A percentile compares a stretch with the other conserved stretches of the same genome.
These are phyloP conservation scores for Fusarium tupiense DNA, from an alignment of 2,329 filamentous ascomycete species.

Conservation along the genomic window DNA sequence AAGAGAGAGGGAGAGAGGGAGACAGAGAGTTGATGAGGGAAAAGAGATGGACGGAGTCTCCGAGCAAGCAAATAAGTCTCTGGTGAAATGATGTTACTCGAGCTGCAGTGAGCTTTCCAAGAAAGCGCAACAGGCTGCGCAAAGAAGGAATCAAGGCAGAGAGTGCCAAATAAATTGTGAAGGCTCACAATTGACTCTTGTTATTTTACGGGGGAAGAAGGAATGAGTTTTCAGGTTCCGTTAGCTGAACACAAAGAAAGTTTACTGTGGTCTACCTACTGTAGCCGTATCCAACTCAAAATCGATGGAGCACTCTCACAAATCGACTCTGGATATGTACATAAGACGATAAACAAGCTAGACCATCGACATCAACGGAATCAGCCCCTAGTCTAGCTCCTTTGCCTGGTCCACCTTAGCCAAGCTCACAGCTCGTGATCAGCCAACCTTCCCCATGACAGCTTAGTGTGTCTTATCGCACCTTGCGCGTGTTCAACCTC, in stretches of 20 bases:
- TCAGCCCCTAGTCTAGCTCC: slow-evolving; percentile 12
- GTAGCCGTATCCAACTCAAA: slow-evolving; percentile 4
- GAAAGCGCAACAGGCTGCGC: neutral
- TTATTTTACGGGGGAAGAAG: neutral
- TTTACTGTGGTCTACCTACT: neutral
- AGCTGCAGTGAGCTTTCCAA: slow-evolving; percentile 28
- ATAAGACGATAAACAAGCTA: slow-evolving; percentile 24
- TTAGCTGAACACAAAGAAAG: slow-evolving; percentile 6
- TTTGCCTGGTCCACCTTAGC: slow-evolving; percentile 29
- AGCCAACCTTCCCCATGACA: slow-evolving; percentile 19
- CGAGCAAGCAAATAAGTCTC: neutral
- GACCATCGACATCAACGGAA: slow-evolving; percentile 15
- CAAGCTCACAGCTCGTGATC: slow-evolving; percentile 41
- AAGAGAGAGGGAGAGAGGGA: neutral
- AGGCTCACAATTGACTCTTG: neutral
- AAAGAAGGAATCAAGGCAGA: slow-evolving; percentile 3
- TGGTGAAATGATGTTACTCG: slow-evolving; percentile 14
- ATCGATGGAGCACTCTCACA: slow-evolving; percentile 10
- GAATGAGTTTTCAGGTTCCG: neutral
- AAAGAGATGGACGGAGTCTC: slow-evolving; percentile 22
- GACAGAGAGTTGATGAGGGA: neutral
- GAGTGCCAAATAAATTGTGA: neutral
- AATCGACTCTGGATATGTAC: slow-evolving; percentile 12
- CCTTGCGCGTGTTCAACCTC: slow-evolving; percentile 34
- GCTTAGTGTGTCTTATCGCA: slow-evolving; percentile 35